phyloP scores from a whole-genome alignment of 768 basidiomycete species.

The Kwoniella bestiolae region DNA sequence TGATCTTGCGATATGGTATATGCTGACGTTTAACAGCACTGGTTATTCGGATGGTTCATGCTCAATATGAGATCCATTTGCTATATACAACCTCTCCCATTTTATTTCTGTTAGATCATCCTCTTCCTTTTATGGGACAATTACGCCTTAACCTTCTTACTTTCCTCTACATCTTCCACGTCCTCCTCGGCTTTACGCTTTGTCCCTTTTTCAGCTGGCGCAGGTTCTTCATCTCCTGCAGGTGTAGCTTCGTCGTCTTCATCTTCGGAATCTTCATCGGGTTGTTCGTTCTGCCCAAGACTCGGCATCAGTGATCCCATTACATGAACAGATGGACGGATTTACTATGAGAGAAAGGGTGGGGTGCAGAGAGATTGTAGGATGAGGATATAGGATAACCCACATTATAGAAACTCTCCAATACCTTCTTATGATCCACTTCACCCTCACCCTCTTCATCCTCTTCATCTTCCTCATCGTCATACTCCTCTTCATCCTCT shows the following conservation, averaged over 20 bases:
- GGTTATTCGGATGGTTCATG: too few relatives aligned
- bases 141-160: slow-evolving; percentile 8
- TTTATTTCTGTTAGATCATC: too few relatives aligned
- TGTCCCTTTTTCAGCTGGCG: neutral
- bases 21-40: too few relatives aligned
- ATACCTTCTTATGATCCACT: slow-evolving; percentile 23
- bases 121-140: neutral
- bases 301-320: neutral
- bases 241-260: slow-evolving; percentile 15
- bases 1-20: too few relatives aligned
- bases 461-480: slow-evolving; percentile 20
- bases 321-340: too few relatives aligned
- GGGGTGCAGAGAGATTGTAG: too few relatives aligned
- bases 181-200: slow-evolving; percentile 13
- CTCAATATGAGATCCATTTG: too few relatives aligned
- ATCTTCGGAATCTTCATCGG: slow-evolving; percentile 9
- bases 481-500: slow-evolving; percentile 14
- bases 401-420: slow-evolving; percentile 30
- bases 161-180: slow-evolving; percentile 7
- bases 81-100: too few relatives aligned
- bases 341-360: too few relatives aligned
- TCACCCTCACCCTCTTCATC: slow-evolving; percentile 13
- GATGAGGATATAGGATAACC: too few relatives aligned
- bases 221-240: slow-evolving; percentile 1
- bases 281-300: neutral